phyloP scores from a whole-genome alignment of 2,329 filamentous ascomycete species.

The Tolypocladium guangdongense region DNA sequence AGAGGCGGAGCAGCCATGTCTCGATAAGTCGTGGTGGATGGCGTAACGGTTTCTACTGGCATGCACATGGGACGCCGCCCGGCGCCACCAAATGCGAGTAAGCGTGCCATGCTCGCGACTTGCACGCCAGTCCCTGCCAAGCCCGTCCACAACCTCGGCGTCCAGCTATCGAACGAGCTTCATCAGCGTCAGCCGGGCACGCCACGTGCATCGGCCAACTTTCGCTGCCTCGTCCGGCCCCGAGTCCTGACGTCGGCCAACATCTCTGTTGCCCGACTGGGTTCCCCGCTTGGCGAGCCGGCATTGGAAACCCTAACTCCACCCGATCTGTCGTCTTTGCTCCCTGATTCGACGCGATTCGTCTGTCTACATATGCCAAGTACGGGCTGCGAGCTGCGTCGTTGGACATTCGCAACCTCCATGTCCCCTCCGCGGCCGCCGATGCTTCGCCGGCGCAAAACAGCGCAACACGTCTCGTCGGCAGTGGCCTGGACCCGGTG shows the following conservation, averaged over 20 bases:
- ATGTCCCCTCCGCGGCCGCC: neutral
- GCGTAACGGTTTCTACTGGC: neutral
- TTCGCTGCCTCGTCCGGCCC: no score
- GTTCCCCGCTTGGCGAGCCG: neutral
- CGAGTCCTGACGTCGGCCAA: neutral
- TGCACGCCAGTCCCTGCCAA: neutral
- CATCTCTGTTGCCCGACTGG: neutral
- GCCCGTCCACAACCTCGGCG: neutral
- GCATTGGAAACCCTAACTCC: neutral
- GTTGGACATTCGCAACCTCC: neutral
- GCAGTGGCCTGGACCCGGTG: neutral
- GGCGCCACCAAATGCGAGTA: neutral
- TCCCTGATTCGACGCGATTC: neutral
- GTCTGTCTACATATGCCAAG: neutral
- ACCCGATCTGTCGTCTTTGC: neutral
- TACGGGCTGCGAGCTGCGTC: neutral
- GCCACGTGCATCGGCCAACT: slow-evolving; percentile 1
- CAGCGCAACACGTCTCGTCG: neutral
- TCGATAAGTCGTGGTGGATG: neutral
- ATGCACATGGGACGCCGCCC: no score
- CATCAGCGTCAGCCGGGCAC: no score
- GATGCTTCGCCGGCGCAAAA: neutral
- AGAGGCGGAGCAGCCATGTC: no score
- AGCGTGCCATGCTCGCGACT: neutral
- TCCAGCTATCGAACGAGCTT: neutral